Percentiles rank a stretch among this genome's conserved stretches.
Conservation (phyloP, 257 asterid species). For the Echium plantagineum region DNA sequence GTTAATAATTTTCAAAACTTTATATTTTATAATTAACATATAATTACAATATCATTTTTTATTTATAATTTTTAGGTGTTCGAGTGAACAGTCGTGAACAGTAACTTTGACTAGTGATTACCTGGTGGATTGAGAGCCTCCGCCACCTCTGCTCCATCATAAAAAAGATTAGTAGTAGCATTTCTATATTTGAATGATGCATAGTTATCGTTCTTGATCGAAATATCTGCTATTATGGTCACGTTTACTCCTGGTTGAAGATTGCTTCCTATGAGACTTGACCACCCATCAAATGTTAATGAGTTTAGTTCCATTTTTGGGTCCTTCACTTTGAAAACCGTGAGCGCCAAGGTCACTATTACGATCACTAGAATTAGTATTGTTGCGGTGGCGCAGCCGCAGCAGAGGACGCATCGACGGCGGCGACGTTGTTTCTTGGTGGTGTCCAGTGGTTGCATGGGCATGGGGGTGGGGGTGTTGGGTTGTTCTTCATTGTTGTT, state of each 20-base stretch:
- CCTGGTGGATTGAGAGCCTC: too few species aligned
- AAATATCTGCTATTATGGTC: conserved; percentile 14
- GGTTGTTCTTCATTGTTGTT: too few species aligned
- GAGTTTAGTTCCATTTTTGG: conserved; percentile 15
- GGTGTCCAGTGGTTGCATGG: not conserved
- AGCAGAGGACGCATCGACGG: conserved; percentile 19
- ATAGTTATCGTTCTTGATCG: conserved; percentile 22
- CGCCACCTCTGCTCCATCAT: too few species aligned
- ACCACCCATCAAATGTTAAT: conserved; percentile 17
- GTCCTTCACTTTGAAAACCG: conserved; percentile 21
- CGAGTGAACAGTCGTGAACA: too few species aligned
- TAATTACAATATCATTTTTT: too few species aligned
- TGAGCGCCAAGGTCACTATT: conserved; percentile 14
- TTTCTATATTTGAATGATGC: conserved; percentile 18
- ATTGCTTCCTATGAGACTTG: conserved; percentile 5
- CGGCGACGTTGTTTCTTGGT: conserved; percentile 12
- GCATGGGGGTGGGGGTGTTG: too few species aligned
- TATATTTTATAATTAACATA: too few species aligned
- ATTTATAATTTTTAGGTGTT: too few species aligned
- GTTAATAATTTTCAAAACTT: too few species aligned
- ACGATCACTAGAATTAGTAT: conserved; percentile 8
- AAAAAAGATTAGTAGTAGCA: not conserved
- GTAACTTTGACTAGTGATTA: too few species aligned
- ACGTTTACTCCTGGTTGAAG: conserved; percentile 11
- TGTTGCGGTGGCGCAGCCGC: conserved; percentile 19